These are phyloP conservation scores for Fistulina hepatica DNA, from an alignment of 1,284 basidiomycete species.

Conservation along the genomic window DNA sequence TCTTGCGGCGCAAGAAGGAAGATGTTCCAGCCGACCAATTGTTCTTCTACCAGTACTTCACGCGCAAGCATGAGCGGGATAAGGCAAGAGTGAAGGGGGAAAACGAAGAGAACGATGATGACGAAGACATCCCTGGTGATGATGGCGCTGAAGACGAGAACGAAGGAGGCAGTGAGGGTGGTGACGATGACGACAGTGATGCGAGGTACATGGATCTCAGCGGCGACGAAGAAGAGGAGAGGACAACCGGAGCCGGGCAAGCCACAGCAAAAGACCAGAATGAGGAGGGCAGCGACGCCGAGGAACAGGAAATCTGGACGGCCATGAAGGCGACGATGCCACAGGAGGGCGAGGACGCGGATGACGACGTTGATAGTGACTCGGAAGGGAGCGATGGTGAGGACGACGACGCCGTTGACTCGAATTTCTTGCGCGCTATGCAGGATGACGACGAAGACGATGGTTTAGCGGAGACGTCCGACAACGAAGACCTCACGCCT, in stretches of 20 bases:
- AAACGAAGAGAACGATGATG: conserved; percentile 28
- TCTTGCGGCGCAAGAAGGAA: conserved; percentile 63
- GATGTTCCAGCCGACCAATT: conserved; percentile 87
- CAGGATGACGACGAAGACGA: conserved; percentile 32
- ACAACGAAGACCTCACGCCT: conserved; percentile 56
- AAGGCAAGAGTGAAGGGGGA: conserved; percentile 36
- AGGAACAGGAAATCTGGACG: conserved; percentile 70
- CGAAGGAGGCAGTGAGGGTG: conserved; percentile 19
- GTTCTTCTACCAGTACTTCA: conserved; percentile 58
- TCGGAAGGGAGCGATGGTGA: conserved; percentile 33
- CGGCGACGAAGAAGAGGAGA: conserved; percentile 25
- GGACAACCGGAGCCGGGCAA: conserved; percentile 22
- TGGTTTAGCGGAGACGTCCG: conserved; percentile 54
- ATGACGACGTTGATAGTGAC: conserved; percentile 32
- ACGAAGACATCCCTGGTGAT: conserved; percentile 26
- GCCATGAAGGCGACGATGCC: conserved; percentile 81
- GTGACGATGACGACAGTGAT: conserved; percentile 20
- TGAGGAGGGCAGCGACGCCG: conserved; percentile 29
- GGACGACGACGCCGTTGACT: conserved; percentile 20
- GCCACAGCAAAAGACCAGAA: conserved; percentile 19
- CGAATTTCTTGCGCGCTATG: conserved; percentile 23
- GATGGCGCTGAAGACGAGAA: conserved; percentile 27
- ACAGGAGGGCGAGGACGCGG: conserved; percentile 36
- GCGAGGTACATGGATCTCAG: conserved; percentile 30
- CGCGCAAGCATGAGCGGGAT: conserved; percentile 44